These are phyloP conservation scores for Penicillium desertorum DNA, from an alignment of 495 filamentous ascomycete species.

Conservation along the genomic window DNA sequence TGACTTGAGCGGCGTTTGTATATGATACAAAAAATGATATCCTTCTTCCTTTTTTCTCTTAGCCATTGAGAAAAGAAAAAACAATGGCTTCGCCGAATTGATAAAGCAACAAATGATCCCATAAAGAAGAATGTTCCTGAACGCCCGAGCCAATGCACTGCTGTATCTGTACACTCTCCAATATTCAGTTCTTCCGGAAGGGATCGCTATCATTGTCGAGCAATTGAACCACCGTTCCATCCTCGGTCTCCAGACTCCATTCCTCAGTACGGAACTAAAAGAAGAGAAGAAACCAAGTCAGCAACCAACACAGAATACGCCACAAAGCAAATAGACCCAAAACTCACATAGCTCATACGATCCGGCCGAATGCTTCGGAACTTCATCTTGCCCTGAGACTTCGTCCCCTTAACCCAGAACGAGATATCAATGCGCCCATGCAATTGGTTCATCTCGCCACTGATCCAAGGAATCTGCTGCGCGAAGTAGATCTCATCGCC, in stretches of 20 bases:
- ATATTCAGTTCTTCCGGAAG: slow-evolving; percentile 44
- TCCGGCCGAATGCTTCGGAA: slow-evolving; percentile 75
- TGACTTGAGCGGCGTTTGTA: slow-evolving; percentile 48
- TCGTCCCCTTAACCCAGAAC: slow-evolving; percentile 85
- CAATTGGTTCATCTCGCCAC: slow-evolving; percentile 89
- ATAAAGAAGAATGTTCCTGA: slow-evolving; percentile 20
- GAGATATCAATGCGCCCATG: slow-evolving; percentile 85
- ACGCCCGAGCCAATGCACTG: slow-evolving; percentile 33
- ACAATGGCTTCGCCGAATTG: slow-evolving; percentile 2
- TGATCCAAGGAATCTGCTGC: slow-evolving; percentile 87
- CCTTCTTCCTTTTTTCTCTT: slow-evolving; percentile 25
- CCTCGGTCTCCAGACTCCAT: slow-evolving; percentile 71
- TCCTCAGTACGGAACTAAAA: slow-evolving; percentile 67
- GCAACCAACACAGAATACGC: background rate
- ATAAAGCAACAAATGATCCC: slow-evolving; percentile 1
- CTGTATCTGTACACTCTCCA: slow-evolving; percentile 27
- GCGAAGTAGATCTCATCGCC: slow-evolving; percentile 94
- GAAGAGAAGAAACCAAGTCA: slow-evolving; percentile 7
- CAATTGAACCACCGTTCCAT: slow-evolving; percentile 65
- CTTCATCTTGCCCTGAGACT: slow-evolving; percentile 67
- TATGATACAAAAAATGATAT: slow-evolving; percentile 52
- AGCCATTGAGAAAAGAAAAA: background rate
- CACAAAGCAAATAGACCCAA: background rate
- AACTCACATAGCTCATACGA: slow-evolving; percentile 68
- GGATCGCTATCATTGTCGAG: slow-evolving; percentile 62